Evolutionary conservation across 805 yeast genomes (phyloP).

Genomic region (Teunomyces aglyptinius): DNA sequence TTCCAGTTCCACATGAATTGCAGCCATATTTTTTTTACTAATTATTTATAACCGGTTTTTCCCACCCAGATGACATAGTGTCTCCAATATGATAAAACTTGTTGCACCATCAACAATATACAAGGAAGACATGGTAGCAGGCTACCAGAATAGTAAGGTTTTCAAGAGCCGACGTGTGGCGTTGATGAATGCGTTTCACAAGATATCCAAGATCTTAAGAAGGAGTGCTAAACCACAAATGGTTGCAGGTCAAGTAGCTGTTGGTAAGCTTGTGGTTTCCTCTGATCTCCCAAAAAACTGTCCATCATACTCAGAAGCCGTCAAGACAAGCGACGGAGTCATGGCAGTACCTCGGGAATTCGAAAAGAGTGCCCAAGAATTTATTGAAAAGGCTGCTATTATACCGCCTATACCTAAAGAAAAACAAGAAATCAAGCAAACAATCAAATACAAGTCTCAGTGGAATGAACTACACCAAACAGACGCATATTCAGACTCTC

Average conservation of each 20-base stretch:
- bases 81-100: background rate
- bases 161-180: background rate
- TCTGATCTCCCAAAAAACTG: background rate
- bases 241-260: background rate
- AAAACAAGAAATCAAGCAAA: background rate
- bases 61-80: background rate
- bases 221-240: background rate
- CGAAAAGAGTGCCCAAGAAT: background rate
- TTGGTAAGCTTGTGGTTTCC: background rate
- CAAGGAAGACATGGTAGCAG: background rate
- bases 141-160: background rate
- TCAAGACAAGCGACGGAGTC: background rate
- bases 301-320: background rate
- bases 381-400: background rate
- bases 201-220: background rate
- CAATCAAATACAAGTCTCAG: conserved; percentile 10
- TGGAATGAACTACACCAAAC: conserved; percentile 4
- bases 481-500: background rate
- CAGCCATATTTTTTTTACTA: background rate
- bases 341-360: background rate
- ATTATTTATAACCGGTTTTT: background rate
- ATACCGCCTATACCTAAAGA: background rate
- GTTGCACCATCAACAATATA: background rate
- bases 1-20: background rate
- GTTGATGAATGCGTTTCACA: background rate